Evolutionary conservation across 148 eudicot species (phyloP).

Genomic region (Dianthus caryophyllus): DNA sequence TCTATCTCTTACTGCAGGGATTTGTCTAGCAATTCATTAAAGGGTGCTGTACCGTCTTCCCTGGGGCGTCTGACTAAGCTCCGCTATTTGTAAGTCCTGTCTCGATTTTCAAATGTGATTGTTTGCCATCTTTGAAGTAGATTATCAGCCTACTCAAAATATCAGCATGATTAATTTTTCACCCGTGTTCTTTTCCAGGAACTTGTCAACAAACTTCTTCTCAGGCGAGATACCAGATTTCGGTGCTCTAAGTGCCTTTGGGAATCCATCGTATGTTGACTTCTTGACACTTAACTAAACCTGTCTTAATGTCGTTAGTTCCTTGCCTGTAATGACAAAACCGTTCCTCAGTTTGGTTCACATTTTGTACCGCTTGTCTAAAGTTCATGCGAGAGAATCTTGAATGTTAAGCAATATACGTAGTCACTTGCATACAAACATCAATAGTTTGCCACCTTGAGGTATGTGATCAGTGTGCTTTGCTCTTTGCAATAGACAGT

Average conservation of each 20-base stretch:
- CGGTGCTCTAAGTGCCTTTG: slow-evolving; percentile 71
- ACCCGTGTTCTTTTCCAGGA: slow-evolving; percentile 42
- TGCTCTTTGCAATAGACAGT: neutral
- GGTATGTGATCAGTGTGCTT: neutral
- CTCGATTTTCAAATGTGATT: neutral
- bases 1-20: slow-evolving; percentile 44
- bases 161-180: neutral
- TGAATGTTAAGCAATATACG: neutral
- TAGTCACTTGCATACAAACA: neutral
- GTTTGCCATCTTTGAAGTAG: neutral
- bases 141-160: neutral
- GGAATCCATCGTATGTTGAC: slow-evolving; percentile 63
- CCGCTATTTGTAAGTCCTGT: slow-evolving; percentile 56
- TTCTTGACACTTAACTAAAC: neutral
- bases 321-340: neutral
- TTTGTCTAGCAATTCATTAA: slow-evolving; percentile 78
- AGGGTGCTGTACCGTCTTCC: slow-evolving; percentile 89
- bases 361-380: neutral
- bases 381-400: neutral
- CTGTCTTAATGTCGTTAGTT: neutral
- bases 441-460: neutral
- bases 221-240: slow-evolving; percentile 89
- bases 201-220: slow-evolving; percentile 88
- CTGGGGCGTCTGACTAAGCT: slow-evolving; percentile 76
- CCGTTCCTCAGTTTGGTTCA: neutral